Evolutionary conservation across 192 early-diverging fungal genomes (phyloP).

Genomic region (Linnemannia exigua): DNA sequence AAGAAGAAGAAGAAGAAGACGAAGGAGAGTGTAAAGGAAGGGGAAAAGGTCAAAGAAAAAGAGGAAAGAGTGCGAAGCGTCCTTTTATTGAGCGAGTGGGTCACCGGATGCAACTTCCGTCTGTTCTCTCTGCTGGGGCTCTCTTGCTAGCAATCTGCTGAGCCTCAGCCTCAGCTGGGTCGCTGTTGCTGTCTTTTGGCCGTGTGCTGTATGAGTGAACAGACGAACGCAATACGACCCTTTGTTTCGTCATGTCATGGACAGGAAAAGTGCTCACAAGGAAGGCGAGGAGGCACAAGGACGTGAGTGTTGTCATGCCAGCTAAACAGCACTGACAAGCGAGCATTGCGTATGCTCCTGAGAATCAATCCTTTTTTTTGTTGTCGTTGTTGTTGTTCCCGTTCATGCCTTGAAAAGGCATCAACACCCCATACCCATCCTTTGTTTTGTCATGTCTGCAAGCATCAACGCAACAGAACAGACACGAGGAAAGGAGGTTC

Average conservation of each 20-base stretch:
- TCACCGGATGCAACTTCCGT: conserved; percentile 6
- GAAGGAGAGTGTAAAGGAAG: background rate
- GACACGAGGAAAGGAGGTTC: background rate
- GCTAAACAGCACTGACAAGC: too few species aligned
- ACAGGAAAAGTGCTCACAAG: background rate
- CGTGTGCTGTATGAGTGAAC: background rate
- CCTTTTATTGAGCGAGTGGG: background rate
- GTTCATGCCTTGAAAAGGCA: conserved; percentile 6
- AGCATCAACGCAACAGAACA: background rate
- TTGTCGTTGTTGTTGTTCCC: too few species aligned
- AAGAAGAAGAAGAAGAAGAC: background rate
- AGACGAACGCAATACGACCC: background rate
- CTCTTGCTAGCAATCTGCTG: background rate
- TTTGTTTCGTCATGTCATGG: background rate
- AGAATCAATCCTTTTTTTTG: background rate
- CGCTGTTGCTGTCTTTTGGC: too few species aligned
- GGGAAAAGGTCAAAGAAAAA: background rate
- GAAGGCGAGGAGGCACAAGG: background rate
- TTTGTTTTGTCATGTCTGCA: background rate
- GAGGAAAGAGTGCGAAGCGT: background rate
- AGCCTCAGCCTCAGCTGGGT: conserved; percentile 8
- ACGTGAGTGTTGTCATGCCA: too few species aligned
- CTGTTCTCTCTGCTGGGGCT: background rate
- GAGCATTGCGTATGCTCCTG: background rate
- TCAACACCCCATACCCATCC: background rate